These are phyloP conservation scores for Colletotrichum musicola DNA, from an alignment of 2,329 filamentous ascomycete species.

Conservation along the genomic window DNA sequence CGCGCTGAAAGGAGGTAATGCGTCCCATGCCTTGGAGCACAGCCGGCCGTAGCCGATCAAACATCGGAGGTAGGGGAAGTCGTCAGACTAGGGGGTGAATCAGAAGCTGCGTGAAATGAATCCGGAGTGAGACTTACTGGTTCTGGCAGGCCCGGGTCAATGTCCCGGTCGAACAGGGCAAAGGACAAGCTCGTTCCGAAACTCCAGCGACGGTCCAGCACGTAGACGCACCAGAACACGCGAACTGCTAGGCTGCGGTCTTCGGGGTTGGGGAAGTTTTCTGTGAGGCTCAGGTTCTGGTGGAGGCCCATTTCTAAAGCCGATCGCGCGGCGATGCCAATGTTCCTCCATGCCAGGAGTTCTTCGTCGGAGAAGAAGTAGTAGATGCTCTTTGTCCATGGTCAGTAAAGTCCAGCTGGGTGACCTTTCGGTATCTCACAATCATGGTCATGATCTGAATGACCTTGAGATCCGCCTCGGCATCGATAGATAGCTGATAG, in stretches of 20 bases:
- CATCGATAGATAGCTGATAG: conserved; percentile 35
- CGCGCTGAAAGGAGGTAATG: conserved; percentile 52
- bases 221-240: conserved; percentile 66
- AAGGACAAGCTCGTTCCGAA: conserved; percentile 65
- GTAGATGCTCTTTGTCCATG: conserved; percentile 50
- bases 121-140: conserved; percentile 46
- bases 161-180: conserved; percentile 61
- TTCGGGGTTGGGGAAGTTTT: conserved; percentile 50
- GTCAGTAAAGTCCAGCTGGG: too few species aligned
- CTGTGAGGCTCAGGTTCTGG: conserved; percentile 56
- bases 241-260: conserved; percentile 49
- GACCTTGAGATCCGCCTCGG: conserved; percentile 49
- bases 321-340: conserved; percentile 59
- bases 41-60: conserved; percentile 62
- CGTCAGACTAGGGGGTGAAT: conserved; percentile 42
- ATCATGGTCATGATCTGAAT: conserved; percentile 49
- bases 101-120: background rate
- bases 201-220: conserved; percentile 64
- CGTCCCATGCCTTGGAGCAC: conserved; percentile 60
- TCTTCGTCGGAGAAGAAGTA: conserved; percentile 62
- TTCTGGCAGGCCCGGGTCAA: conserved; percentile 61
- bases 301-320: conserved; percentile 63
- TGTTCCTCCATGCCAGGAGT: conserved; percentile 61
- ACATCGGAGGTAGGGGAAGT: conserved; percentile 57
- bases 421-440: conserved; percentile 31